Conservation (phyloP, 2,329 filamentous ascomycete genomes). For the Bisporella sp. region DNA sequence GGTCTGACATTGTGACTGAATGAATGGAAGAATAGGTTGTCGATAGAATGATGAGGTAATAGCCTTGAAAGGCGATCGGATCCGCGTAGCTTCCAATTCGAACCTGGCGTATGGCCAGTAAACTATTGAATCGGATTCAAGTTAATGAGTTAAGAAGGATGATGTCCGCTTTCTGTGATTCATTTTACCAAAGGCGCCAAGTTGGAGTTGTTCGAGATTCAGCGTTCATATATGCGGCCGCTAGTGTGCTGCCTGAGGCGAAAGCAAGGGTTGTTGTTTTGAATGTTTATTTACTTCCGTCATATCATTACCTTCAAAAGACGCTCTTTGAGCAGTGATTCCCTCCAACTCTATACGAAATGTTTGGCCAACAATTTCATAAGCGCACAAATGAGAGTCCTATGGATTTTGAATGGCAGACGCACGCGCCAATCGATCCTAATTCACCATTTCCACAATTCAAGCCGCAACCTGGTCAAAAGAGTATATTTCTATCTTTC, state of each 20-base stretch:
- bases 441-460: slow-evolving; percentile 56
- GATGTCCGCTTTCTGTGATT: too few species aligned
- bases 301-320: slow-evolving; percentile 1
- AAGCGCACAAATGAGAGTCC: slow-evolving; percentile 51
- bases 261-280: not conserved
- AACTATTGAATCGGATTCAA: too few species aligned
- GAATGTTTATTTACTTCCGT: not conserved
- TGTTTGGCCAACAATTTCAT: slow-evolving; percentile 35
- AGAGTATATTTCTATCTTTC: slow-evolving; percentile 13
- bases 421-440: slow-evolving; percentile 48
- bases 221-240: not conserved
- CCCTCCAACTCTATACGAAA: slow-evolving; percentile 4
- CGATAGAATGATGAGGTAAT: too few species aligned
- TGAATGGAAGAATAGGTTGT: too few species aligned
- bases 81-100: too few species aligned
- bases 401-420: slow-evolving; percentile 63
- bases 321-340: not conserved
- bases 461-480: slow-evolving; percentile 24
- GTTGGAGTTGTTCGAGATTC: too few species aligned
- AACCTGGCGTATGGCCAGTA: too few species aligned
- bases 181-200: too few species aligned
- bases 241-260: not conserved
- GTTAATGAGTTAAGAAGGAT: too few species aligned
- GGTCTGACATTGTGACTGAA: slow-evolving; percentile 21
- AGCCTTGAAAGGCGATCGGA: too few species aligned